Evolutionary conservation across 2,329 filamentous ascomycete genomes (phyloP).

Genomic region (Fusarium sp.): DNA sequence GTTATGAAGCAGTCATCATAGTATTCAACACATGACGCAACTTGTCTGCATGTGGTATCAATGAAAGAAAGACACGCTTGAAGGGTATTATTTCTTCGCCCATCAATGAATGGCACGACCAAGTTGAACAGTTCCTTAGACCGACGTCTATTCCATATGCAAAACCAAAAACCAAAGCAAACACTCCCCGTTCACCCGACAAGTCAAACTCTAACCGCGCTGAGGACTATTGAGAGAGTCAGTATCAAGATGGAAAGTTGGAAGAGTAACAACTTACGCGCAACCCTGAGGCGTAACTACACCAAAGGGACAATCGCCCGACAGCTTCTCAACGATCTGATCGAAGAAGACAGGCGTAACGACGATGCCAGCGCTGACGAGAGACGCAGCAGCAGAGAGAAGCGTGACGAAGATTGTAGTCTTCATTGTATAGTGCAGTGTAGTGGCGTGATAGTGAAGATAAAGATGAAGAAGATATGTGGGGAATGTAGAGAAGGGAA

Average conservation of each 20-base stretch:
- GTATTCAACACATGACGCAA: not conserved
- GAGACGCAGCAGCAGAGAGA: slow-evolving; percentile 57
- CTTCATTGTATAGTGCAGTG: slow-evolving; percentile 45
- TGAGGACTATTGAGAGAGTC: slow-evolving; percentile 24
- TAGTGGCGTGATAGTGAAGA: slow-evolving; percentile 3
- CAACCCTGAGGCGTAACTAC: slow-evolving; percentile 67
- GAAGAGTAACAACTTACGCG: slow-evolving; percentile 58
- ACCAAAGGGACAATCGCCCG: slow-evolving; percentile 66
- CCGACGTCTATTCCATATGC: not conserved
- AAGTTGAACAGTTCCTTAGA: slow-evolving; percentile 4
- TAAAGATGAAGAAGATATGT: not conserved
- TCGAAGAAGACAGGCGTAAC: slow-evolving; percentile 63
- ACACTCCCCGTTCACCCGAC: not conserved
- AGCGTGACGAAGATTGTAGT: slow-evolving; percentile 48
- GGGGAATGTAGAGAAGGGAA: slow-evolving; percentile 3
- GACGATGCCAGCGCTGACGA: slow-evolving; percentile 65
- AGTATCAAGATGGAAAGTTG: not conserved
- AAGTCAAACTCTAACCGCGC: slow-evolving; percentile 22
- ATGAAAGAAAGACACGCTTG: not conserved
- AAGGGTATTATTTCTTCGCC: not conserved
- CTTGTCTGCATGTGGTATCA: not conserved
- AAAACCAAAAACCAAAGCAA: not conserved
- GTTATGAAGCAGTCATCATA: not conserved
- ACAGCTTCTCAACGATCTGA: slow-evolving; percentile 61
- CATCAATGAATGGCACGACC: not conserved